Base-by-base conservation (phyloP, 371 early-diverging fungal species). In the Mucor indicus region DNA sequence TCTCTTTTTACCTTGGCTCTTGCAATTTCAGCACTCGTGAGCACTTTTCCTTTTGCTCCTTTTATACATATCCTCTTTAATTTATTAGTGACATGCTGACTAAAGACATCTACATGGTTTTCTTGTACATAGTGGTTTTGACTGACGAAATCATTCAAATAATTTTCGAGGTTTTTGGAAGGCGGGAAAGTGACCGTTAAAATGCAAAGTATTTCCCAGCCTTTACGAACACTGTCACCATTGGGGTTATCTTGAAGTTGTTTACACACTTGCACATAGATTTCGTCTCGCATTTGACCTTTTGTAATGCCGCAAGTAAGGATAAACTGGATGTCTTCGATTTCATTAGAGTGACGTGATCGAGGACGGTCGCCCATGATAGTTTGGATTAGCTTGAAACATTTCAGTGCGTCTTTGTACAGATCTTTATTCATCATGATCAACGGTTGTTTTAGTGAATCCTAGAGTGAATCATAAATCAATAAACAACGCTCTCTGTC, bases 211-310 rank as follows among this genome's bases (percentile, higher is more conserved):
- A 96, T 76, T 50, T 86, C 75, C 97, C 97, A 98, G 17, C 30
- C 30, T 6, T 29, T 29, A 12, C 30, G 8, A 29, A 29, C 30
- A 12, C 30, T 12, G 30, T 29, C 30, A 12, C 30, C 30, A 52
- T 74, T 83, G 1, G 93, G 93, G 55, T 96, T 95, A 35, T 84
- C 71, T 5, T 86, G 83, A 41, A 93, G 57, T 56, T 95, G 95
- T 68, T 94, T 95, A 70, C 91, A 92, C 17, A 93, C 58, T 74
- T 96, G 97, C 8, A 93, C 93, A 60, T 90, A 94, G 37, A 95
- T 90, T 67, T 96, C 98, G 58, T 96, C 95, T 17, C 95, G 79
- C 59, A 98, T 72, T 33, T 81, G 84, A 21, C 87, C 91, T 27
- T 73, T 65, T 12, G 72, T 63, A n/a, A 95, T 85, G 2, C 95